Evolutionary conservation across 2,329 filamentous ascomycete genomes (phyloP), one percentile per base, ranked within the genome.

Genomic region (Ceratocystis harringtonii): DNA sequence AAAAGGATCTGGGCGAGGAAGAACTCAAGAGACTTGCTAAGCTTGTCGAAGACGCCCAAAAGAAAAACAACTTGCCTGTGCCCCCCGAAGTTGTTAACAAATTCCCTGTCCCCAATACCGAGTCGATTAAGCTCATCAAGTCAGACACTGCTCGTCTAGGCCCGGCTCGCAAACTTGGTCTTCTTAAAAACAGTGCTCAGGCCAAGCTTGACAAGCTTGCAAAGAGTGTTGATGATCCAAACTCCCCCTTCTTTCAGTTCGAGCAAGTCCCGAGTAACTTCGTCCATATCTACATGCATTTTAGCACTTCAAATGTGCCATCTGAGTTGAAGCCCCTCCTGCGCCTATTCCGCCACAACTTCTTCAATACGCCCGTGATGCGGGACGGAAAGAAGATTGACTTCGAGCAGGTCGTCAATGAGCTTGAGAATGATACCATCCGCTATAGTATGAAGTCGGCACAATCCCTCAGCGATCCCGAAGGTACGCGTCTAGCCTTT

Each of bases 191-290:
- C 69, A 74, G 81, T 3, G 83, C 90, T 3, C 94, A 99, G 74
- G 80, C 84, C 68, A 75, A 86, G 61, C 84, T 99, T 61, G 89
- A 97, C 72, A 78, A 80, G 15, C 78, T 97, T 1, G 66, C 65
- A 19, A 12, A 61, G 44, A 64, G 64, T n/a, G 61, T 64, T 28
- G 64, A 66, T 30, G 62, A 68, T 43, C 61, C 64, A 2, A n/a
- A 48, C 12, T 10, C 65, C 15, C 66, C 64, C 10, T 99, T 96
- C 75, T 81, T 99, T n/a, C 92, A 99, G 75, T 99, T 95, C 69
- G 94, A 99, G 75, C 87, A 96, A 71, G 91, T 97, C 15, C 87
- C 88, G 1, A 95, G 90, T 67, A 95, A 90, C 72, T 99, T 99
- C 73, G 90, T 95, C 5, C 88, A 92, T 70, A 81, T 97, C 66